Percentiles rank a stretch among this genome's conserved stretches.
phyloP scores from a whole-genome alignment of 495 filamentous ascomycete genomes.

The Penicillium nucicola region DNA sequence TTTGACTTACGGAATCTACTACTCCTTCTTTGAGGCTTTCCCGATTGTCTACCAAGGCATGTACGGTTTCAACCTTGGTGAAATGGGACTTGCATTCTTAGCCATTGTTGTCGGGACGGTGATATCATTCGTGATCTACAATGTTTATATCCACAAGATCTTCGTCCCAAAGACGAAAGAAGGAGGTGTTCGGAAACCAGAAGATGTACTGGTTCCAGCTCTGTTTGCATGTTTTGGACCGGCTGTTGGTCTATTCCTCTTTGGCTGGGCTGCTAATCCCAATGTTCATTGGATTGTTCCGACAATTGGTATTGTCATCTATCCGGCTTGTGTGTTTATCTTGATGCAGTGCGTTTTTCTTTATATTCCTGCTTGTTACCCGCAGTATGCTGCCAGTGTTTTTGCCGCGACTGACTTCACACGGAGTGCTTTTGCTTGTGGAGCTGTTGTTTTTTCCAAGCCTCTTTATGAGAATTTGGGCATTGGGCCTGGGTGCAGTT shows the following conservation, averaged over 20 bases:
- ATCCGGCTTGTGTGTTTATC: slow-evolving; percentile 43
- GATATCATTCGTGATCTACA: slow-evolving; percentile 5
- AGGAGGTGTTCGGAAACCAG: slow-evolving; percentile 33
- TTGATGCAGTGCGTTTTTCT: slow-evolving; percentile 55
- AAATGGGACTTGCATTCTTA: slow-evolving; percentile 42
- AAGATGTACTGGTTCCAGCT: slow-evolving; percentile 47
- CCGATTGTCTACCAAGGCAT: slow-evolving; percentile 45
- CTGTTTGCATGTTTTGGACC: slow-evolving; percentile 50
- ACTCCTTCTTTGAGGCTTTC: slow-evolving; percentile 53
- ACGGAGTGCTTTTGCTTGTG: slow-evolving; percentile 44
- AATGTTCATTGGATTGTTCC: slow-evolving; percentile 57
- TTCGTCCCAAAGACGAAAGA: background rate
- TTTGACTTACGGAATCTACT: slow-evolving; percentile 48
- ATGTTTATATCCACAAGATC: slow-evolving; percentile 4
- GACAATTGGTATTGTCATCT: slow-evolving; percentile 57
- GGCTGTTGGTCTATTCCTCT: slow-evolving; percentile 57
- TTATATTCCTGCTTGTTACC: slow-evolving; percentile 51
- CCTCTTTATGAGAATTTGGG: slow-evolving; percentile 49
- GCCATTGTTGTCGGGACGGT: slow-evolving; percentile 35
- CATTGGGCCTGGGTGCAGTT: slow-evolving; percentile 45
- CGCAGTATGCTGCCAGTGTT: slow-evolving; percentile 50
- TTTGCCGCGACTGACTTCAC: slow-evolving; percentile 52
- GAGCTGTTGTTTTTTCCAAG: slow-evolving; percentile 42
- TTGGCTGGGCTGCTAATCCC: slow-evolving; percentile 55
- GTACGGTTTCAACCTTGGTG: slow-evolving; percentile 42